Base-by-base conservation (phyloP, 306 rosid genomes). In the Fagus crenata region DNA sequence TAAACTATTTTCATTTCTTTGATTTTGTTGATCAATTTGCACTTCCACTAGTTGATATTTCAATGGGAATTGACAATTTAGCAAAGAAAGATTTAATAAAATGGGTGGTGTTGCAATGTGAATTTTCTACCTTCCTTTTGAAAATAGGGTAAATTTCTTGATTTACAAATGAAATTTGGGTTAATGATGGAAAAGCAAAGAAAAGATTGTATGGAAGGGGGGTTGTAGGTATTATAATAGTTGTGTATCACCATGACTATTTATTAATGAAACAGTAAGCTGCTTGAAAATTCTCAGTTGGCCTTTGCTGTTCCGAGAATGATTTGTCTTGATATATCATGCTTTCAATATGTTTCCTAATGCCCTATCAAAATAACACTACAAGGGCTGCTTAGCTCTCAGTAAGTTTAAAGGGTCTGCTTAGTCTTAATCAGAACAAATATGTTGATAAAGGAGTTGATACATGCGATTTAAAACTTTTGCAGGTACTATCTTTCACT, bases 401-500 rank as follows among this genome's bases (percentile, higher is more conserved):
- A 2, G 31, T 18, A 69, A 60, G 14, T 60, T 31, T 7, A 32
- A 31, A 5, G 67, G 7, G 40, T 32, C 1, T 1, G 2, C 40
- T 60, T 60, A 31, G 67, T 15, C 15, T 40, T 12, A 12, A 4
- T 58, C 36, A 28, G 36, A 58, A 58, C 6, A 28, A 28, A 22
- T 22, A 53, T 32, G 67, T 9, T 3, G 40, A 32, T 71, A 74
- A 74, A 69, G 75, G 69, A 53, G 37, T 82, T 84, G 85, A 83
- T 78, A 64, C 77, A 73, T 78, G 67, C 78, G 49, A 75, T 77
- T 22, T 78, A 46, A 80, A 74, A 73, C 72, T 86, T 79, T 74
- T 89, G 91, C 91, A 95, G 97, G 97, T 95, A 92, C 87, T 89
- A 82, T 92, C 90, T 95, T 90, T 95, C 97, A 78, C 92, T 92